Percentiles rank a stretch among this genome's conserved stretches.
phyloP scores from a whole-genome alignment of 331 rosid genomes.

The Quercus lobata region DNA sequence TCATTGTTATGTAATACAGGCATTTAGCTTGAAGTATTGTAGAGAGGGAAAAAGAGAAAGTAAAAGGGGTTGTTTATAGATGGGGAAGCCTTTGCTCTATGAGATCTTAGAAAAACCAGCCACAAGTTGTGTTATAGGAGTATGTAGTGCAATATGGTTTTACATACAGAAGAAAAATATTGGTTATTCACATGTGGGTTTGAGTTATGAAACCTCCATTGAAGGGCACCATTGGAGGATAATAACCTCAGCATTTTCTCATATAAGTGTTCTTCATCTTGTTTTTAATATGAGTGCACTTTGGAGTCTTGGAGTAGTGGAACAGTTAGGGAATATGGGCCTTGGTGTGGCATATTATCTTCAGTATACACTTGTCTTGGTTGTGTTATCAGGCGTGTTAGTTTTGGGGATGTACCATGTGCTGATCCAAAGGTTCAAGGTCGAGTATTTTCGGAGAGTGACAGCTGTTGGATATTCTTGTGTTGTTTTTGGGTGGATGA shows the following conservation, averaged over 20 bases:
- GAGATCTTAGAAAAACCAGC: conserved; percentile 95
- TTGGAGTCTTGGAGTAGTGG: conserved; percentile 96
- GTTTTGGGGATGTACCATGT: conserved; percentile 79
- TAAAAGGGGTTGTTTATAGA: conserved; percentile 26
- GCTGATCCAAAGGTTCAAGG: conserved; percentile 77
- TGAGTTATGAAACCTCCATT: conserved; percentile 84
- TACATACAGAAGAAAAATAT: conserved; percentile 84
- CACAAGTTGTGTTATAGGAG: conserved; percentile 79
- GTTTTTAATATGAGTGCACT: conserved; percentile 98
- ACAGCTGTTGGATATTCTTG: conserved; percentile 97
- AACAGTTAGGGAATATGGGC: conserved; percentile 65
- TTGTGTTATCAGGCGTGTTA: conserved; percentile 68
- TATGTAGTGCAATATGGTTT: conserved; percentile 88
- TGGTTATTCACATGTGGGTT: conserved; percentile 92
- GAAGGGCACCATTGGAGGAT: conserved; percentile 97
- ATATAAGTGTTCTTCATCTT: conserved; percentile 86
- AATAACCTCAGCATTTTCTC: conserved; percentile 87
- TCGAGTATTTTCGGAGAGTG: conserved; percentile 82
- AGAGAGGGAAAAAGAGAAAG: not conserved
- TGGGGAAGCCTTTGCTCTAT: conserved; percentile 91
- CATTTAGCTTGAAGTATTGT: not conserved
- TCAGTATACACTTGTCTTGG: conserved; percentile 86
- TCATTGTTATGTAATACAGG: not conserved
- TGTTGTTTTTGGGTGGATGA: conserved; percentile 99
- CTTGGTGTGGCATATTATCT: conserved; percentile 86